A percentile compares a stretch with the other conserved stretches of the same genome.
Conservation (phyloP, 495 filamentous ascomycete species). For the Oidiodendron maius region DNA sequence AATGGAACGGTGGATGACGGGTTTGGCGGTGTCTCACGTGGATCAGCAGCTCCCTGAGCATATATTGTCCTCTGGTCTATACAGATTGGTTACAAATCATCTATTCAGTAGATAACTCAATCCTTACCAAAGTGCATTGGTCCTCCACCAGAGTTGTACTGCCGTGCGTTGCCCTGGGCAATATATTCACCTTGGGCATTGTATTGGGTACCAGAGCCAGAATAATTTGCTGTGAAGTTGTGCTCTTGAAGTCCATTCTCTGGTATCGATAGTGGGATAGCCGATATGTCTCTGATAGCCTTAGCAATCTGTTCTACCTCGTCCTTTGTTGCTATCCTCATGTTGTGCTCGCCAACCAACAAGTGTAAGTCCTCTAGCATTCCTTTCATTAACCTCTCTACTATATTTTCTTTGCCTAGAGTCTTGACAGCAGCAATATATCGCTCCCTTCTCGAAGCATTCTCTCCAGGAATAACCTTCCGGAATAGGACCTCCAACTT, state of each 20-base stretch:
- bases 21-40: too few species aligned
- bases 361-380: slow-evolving; percentile 24
- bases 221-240: not conserved
- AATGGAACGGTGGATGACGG: too few species aligned
- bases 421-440: slow-evolving; percentile 17
- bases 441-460: slow-evolving; percentile 8
- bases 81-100: too few species aligned
- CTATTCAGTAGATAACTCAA: too few species aligned
- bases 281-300: slow-evolving; percentile 17
- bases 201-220: not conserved
- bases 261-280: slow-evolving; percentile 12
- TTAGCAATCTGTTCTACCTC: slow-evolving; percentile 9
- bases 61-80: too few species aligned
- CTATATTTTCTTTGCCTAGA: slow-evolving; percentile 20
- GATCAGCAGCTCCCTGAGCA: too few species aligned
- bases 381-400: slow-evolving; percentile 26
- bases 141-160: not conserved
- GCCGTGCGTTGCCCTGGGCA: not conserved
- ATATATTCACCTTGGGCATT: not conserved
- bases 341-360: slow-evolving; percentile 10
- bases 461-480: slow-evolving; percentile 16
- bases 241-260: not conserved
- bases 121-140: too few species aligned
- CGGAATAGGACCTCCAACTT: slow-evolving; percentile 19
- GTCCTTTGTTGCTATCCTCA: slow-evolving; percentile 10